phyloP scores from a whole-genome alignment of 2,329 filamentous ascomycete genomes.

The Elsinoe necatrix region DNA sequence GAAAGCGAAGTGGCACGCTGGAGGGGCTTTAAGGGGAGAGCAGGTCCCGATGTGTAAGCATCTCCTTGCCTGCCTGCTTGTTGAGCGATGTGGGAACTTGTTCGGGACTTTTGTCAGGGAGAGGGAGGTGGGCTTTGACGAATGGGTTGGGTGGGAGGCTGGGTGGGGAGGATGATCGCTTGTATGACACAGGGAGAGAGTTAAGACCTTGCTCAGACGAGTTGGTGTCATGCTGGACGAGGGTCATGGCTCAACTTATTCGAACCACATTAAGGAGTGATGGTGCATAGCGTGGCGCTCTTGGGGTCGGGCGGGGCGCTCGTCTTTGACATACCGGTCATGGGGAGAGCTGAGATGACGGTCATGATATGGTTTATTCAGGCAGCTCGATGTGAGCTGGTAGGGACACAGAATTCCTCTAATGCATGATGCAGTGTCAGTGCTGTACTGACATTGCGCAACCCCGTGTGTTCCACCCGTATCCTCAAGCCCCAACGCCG shows the following conservation, averaged over 20 bases:
- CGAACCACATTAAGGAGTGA: not conserved
- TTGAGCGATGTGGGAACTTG: conserved; percentile 52
- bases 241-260: no score
- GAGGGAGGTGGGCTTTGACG: conserved; percentile 49
- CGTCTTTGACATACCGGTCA: not conserved
- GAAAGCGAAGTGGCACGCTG: not conserved
- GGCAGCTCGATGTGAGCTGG: not conserved
- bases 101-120: conserved; percentile 52
- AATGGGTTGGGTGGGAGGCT: conserved; percentile 62
- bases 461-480: not conserved
- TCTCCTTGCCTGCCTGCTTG: conserved; percentile 72
- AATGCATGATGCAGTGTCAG: not conserved
- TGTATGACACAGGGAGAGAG: no score
- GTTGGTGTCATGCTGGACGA: no score
- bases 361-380: not conserved
- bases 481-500: not conserved
- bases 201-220: no score
- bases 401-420: not conserved
- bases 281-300: not conserved
- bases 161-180: conserved; percentile 32
- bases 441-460: not conserved
- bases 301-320: not conserved
- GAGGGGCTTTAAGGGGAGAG: conserved; percentile 30
- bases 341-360: not conserved
- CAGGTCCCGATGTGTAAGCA: conserved; percentile 69